phyloP scores from a whole-genome alignment of 345 rosid species.

The Eucalyptus tenuipes region DNA sequence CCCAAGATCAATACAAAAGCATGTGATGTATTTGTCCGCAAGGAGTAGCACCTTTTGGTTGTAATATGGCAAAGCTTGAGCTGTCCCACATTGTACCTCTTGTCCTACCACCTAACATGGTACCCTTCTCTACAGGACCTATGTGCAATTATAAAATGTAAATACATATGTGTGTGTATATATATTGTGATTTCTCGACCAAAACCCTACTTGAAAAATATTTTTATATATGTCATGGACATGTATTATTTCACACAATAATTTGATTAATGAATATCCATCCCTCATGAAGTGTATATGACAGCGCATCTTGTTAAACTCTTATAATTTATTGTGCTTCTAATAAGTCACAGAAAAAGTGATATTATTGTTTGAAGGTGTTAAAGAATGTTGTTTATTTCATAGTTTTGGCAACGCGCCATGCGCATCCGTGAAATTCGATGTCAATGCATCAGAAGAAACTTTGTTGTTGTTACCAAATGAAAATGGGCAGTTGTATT shows the following conservation, averaged over 20 bases:
- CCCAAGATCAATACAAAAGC: not conserved
- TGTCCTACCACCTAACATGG: not conserved
- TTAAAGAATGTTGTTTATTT: not conserved
- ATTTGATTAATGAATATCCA: not conserved
- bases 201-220: not conserved
- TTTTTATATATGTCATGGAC: not conserved
- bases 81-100: not conserved
- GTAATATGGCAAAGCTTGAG: not conserved
- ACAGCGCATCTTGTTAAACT: not conserved
- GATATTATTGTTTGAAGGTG: not conserved
- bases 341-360: not conserved
- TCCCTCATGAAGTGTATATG: not conserved
- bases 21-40: not conserved
- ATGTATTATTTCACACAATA: not conserved
- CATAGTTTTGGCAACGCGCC: not conserved
- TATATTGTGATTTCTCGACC: not conserved
- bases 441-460: not conserved
- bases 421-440: not conserved
- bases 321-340: not conserved
- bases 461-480: not conserved
- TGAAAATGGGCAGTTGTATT: not conserved
- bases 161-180: not conserved
- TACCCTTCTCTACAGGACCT: not conserved
- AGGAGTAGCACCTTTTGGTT: not conserved
- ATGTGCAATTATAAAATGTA: not conserved